phyloP scores from a whole-genome alignment of 371 early-diverging fungal genomes.

The Nematocida sp. region DNA sequence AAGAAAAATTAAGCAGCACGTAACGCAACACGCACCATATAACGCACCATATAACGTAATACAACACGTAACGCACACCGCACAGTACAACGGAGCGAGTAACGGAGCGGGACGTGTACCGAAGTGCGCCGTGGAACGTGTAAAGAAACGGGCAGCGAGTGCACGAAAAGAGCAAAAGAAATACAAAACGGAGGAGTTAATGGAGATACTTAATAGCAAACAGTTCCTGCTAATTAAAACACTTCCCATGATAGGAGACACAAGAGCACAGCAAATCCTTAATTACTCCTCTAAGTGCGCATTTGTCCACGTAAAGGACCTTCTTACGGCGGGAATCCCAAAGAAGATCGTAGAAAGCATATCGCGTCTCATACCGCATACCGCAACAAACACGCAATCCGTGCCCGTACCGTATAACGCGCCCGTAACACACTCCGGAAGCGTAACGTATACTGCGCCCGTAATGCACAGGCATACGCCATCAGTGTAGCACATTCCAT shows the following conservation, averaged over 20 bases:
- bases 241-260: constrained; percentile 70
- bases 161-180: background rate
- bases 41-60: background rate
- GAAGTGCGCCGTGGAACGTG: no score
- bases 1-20: constrained; percentile 67
- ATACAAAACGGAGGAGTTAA: no score
- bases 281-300: constrained; percentile 63
- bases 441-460: no score
- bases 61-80: background rate
- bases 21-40: background rate
- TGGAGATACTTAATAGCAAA: constrained; percentile 68
- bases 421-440: no score
- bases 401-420: no score
- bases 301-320: constrained; percentile 8
- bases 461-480: no score
- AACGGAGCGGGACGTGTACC: no score
- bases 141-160: no score
- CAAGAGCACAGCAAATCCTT: constrained; percentile 69
- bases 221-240: constrained; percentile 69
- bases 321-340: constrained; percentile 22
- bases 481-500: no score
- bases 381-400: background rate
- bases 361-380: background rate
- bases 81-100: no score
- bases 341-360: constrained; percentile 36